phyloP scores from a whole-genome alignment of 2,329 filamentous ascomycete genomes.

The Aspergillus amoenus region DNA sequence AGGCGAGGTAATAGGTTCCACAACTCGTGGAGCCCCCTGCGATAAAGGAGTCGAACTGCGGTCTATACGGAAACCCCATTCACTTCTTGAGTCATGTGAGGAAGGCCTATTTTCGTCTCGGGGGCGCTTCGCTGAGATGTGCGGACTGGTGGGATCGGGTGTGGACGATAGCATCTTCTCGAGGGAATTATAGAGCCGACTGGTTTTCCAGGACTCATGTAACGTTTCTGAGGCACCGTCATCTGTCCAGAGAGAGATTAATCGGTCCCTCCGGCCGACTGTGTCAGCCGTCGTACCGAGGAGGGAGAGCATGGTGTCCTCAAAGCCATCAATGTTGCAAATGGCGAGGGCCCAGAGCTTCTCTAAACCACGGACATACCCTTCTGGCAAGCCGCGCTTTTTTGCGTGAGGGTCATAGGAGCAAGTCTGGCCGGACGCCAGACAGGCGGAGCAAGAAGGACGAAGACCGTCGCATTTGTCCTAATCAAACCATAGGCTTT shows the following conservation, averaged over 20 bases:
- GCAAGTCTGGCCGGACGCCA: conserved; percentile 40
- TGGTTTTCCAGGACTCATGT: conserved; percentile 47
- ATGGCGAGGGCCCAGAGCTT: conserved; percentile 47
- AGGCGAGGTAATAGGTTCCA: conserved; percentile 26
- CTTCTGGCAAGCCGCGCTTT: conserved; percentile 47
- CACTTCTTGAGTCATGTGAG: conserved; percentile 14
- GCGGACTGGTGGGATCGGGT: conserved; percentile 25
- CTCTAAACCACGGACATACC: conserved; percentile 48
- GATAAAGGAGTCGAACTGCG: conserved; percentile 28
- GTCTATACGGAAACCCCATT: conserved; percentile 35
- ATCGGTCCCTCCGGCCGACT: conserved; percentile 28
- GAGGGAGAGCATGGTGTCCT: conserved; percentile 41
- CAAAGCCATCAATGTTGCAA: conserved; percentile 46
- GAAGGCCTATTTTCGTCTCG: conserved; percentile 31
- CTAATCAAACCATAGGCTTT: conserved; percentile 15
- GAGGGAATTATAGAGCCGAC: conserved; percentile 37
- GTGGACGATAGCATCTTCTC: conserved; percentile 43
- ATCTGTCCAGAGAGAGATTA: conserved; percentile 42
- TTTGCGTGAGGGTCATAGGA: conserved; percentile 46
- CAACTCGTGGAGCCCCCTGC: conserved; percentile 30
- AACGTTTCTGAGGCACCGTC: conserved; percentile 42
- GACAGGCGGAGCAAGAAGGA: conserved; percentile 45
- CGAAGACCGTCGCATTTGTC: conserved; percentile 47
- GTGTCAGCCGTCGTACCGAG: conserved; percentile 38
- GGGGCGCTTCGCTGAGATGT: conserved; percentile 32